Base-by-base conservation (phyloP, 1,284 basidiomycete genomes). In the Blastosporella zonata region DNA sequence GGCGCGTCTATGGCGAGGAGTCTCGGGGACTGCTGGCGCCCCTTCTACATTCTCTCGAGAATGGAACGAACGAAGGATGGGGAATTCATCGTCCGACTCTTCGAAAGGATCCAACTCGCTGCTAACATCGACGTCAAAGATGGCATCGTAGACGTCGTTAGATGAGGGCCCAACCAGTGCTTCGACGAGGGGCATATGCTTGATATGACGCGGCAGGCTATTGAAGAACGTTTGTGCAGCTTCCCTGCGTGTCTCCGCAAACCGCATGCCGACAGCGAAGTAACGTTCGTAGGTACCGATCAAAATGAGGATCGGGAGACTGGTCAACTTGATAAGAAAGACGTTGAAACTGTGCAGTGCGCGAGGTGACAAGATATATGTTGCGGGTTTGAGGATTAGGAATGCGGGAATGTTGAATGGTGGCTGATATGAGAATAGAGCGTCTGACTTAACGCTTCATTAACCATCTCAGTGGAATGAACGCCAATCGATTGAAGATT, bases 401-500 rank as follows among this genome's bases (percentile, higher is more conserved):
- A 93, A 84, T 0, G 93, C 92, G 27, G 89, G 66, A 23, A 91
- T 71, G 58, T 90, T 91, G 74, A 91, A 91, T 0, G 91, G 90
- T 1, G 88, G 90, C 56, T 93, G 84, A 63, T 94, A 95, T 43
- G 87, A 91, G 70, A 95, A 92, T n/a, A 96, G 71, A 0, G 89
- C 88, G 64, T 94, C 91, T 5, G 84, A 84, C 65, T 93, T 92
- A 62, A 93, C 87, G 7, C 88, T 90, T 54, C 40, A 18, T 12
- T 43, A 37, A 25, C 46, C 15, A 48, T 15, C 38, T 2, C 17
- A 33, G 18, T 5, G 49, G n/a, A 18, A 33, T 9, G 10, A 15
- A 37, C 28, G 35, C 6, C 1, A 38, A 29, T 9, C 13, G 33
- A 20, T n/a, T 18, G 10, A 42, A 8, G 28, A 17, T 29, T 18